Evolutionary conservation across 805 yeast genomes (phyloP), one percentile per base, ranked within the genome.

Genomic region (Kluyveromyces wickerhamii): DNA sequence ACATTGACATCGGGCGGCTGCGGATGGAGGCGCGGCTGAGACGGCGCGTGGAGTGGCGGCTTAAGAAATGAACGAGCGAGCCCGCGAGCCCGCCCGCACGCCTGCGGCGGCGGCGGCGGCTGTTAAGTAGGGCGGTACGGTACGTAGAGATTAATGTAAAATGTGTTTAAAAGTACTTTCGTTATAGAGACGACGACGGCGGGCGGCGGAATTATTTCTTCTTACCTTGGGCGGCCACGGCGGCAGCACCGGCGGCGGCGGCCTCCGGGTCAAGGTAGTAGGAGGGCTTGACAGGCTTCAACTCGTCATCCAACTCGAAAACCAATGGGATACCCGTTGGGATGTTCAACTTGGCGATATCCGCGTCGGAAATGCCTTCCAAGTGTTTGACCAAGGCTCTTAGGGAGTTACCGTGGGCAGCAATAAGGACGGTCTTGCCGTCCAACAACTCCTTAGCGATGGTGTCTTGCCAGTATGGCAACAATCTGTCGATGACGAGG

Each of bases 161-260:
- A n/a, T n/a, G n/a, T n/a, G n/a, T n/a, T n/a, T n/a, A n/a, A n/a
- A n/a, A n/a, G n/a, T n/a, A n/a, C n/a, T n/a, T n/a, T n/a, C n/a
- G n/a, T n/a, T n/a, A n/a, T n/a, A n/a, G n/a, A n/a, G n/a, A n/a
- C n/a, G n/a, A n/a, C n/a, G n/a, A n/a, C n/a, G n/a, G n/a, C n/a
- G n/a, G n/a, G n/a, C n/a, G n/a, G n/a, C n/a, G n/a, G n/a, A n/a
- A n/a, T n/a, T n/a, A 23, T 27, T 36, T 36, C 40, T 74, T 76
- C 62, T 71, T 71, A 65, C 97, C 97, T 72, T 88, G 97, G 55
- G 85, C 85, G 55, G 96, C 97, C 54, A 88, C 97, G 42, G 96
- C 96, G 60, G 96, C 96, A 49, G 96, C 97, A 74, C 97, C 97
- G 37, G 96, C 96, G 47, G 88, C 95, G 58, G 97, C 97, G 58